Evolutionary conservation across 176 grass and related monocot genomes (phyloP).

Genomic region (Neostapfia colusana): DNA sequence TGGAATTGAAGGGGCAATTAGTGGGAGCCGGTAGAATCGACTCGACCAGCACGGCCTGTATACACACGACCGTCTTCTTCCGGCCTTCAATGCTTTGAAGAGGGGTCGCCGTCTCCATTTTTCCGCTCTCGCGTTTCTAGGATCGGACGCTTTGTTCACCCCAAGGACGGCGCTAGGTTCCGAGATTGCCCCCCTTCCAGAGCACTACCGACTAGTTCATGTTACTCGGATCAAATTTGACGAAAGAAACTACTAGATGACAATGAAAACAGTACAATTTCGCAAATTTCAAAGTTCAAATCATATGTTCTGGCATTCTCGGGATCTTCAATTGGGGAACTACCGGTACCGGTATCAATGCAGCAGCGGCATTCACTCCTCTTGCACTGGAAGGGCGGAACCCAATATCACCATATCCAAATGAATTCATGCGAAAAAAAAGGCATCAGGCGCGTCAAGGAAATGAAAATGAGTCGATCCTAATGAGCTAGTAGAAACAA

Average conservation of each 20-base stretch:
- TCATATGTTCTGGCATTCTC: conserved; percentile 30
- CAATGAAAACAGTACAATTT: neutral
- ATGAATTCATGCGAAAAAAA: conserved; percentile 31
- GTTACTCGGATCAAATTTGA: too few relatives aligned
- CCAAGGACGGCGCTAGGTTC: neutral
- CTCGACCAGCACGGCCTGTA: conserved; percentile 12
- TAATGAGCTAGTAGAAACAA: too few relatives aligned
- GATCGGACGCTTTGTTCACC: conserved; percentile 3
- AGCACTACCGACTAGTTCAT: too few relatives aligned
- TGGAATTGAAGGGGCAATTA: conserved; percentile 56
- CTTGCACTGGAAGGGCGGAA: conserved; percentile 15
- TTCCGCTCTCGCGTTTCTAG: neutral
- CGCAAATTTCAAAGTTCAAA: neutral
- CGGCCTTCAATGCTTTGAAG: conserved; percentile 46
- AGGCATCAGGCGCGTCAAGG: neutral
- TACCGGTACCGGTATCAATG: conserved; percentile 32
- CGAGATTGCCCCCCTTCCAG: neutral
- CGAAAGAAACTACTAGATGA: too few relatives aligned
- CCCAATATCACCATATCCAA: neutral
- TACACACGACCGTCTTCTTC: conserved; percentile 44
- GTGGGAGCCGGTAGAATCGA: conserved; percentile 45
- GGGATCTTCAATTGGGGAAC: conserved; percentile 48
- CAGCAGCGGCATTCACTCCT: conserved; percentile 38
- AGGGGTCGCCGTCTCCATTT: conserved; percentile 22
- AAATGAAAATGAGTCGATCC: conserved; percentile 23